These are phyloP conservation scores for Murraya koenigii DNA, from an alignment of 345 rosid genomes.

Conservation along the genomic window DNA sequence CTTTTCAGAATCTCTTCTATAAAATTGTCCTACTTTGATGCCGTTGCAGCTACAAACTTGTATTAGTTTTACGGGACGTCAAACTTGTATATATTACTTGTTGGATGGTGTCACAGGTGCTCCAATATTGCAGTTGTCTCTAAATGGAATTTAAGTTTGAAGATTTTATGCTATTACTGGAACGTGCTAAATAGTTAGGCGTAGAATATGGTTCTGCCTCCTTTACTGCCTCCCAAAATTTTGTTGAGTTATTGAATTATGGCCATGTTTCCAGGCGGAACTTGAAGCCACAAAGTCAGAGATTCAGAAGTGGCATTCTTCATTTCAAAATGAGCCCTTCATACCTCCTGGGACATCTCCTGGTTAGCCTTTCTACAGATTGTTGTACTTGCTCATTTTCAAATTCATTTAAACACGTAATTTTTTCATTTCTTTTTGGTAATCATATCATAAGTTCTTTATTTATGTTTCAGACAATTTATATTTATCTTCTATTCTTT, in stretches of 20 bases:
- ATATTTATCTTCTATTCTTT: constrained; percentile 24
- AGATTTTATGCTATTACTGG: neutral
- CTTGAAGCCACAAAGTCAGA: constrained; percentile 79
- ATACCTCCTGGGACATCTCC: constrained; percentile 63
- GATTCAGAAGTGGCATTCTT: constrained; percentile 80
- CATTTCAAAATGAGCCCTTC: constrained; percentile 74
- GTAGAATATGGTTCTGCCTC: neutral
- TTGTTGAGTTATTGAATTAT: neutral
- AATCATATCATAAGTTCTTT: neutral
- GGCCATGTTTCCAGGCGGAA: constrained; percentile 41
- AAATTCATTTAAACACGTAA: neutral
- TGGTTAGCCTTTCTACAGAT: constrained; percentile 52
- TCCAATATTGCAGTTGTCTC: neutral
- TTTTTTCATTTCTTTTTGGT: neutral
- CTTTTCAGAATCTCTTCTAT: neutral
- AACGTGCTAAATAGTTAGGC: neutral
- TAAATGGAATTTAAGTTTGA: neutral
- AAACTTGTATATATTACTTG: neutral
- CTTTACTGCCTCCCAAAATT: neutral
- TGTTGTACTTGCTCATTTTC: neutral
- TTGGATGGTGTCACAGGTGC: neutral
- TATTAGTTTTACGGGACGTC: neutral
- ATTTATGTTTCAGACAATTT: constrained; percentile 4
- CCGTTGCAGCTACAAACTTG: neutral
- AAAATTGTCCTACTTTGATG: neutral